phyloP scores from a whole-genome alignment of 345 rosid genomes.

The Ceriops decandra region DNA sequence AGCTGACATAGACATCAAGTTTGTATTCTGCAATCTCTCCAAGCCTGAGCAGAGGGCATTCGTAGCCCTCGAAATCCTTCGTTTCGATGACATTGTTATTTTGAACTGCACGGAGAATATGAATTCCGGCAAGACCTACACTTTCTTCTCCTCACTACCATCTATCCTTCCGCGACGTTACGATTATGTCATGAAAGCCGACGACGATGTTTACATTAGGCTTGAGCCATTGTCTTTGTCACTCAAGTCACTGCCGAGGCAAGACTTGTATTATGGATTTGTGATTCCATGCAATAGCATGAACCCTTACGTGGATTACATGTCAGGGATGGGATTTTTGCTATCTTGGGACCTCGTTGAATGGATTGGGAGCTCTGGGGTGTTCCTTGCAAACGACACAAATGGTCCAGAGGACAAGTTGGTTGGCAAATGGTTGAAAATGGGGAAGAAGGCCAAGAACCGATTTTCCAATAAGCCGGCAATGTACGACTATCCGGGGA shows the following conservation, averaged over 20 bases:
- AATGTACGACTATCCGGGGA: conserved; percentile 45
- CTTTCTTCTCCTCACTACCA: conserved; percentile 40
- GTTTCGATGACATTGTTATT: conserved; percentile 36
- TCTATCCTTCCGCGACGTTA: conserved; percentile 18
- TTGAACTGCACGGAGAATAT: conserved; percentile 45
- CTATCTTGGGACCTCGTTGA: conserved; percentile 44
- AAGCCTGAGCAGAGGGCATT: conserved; percentile 22
- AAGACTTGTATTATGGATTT: conserved; percentile 40
- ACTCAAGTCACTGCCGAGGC: conserved; percentile 23
- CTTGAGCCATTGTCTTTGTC: conserved; percentile 24
- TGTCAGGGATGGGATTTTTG: conserved; percentile 43
- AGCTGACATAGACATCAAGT: conserved; percentile 31
- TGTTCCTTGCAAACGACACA: conserved; percentile 28
- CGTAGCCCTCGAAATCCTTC: conserved; percentile 29
- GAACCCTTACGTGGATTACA: conserved; percentile 39
- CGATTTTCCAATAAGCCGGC: conserved; percentile 33
- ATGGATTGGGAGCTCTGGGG: conserved; percentile 33
- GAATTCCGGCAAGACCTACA: conserved; percentile 42
- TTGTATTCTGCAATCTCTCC: conserved; percentile 37
- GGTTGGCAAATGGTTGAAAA: conserved; percentile 40
- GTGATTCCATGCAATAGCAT: conserved; percentile 38
- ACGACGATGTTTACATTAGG: conserved; percentile 34
- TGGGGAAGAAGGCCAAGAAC: conserved; percentile 33
- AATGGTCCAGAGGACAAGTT: conserved; percentile 42
- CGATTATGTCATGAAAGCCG: conserved; percentile 42